Conservation (phyloP, 1,284 basidiomycete genomes). For the Leccinum griseonigrum region DNA sequence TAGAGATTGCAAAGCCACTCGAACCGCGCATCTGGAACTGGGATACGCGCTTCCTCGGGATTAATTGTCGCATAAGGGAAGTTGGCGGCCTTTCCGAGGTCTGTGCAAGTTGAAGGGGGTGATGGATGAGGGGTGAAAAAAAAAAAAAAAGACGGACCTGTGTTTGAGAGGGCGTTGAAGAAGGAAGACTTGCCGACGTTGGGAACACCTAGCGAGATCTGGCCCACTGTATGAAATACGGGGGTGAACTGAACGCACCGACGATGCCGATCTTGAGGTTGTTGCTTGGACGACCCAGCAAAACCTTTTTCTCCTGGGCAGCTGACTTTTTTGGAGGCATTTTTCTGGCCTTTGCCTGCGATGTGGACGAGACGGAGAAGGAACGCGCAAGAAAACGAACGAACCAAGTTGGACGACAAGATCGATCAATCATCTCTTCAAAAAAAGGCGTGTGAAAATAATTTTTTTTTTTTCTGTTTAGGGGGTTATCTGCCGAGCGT, state of each 20-base stretch:
- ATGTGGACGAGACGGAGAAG: slow-evolving; percentile 20
- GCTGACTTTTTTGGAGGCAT: slow-evolving; percentile 88
- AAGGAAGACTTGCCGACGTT: slow-evolving; percentile 95
- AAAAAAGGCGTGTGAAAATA: slow-evolving; percentile 1
- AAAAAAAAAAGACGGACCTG: slow-evolving; percentile 46
- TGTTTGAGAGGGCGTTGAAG: slow-evolving; percentile 95
- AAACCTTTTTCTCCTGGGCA: slow-evolving; percentile 74
- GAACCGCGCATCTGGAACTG: slow-evolving; percentile 95
- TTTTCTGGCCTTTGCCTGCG: slow-evolving; percentile 47
- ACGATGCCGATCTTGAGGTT: slow-evolving; percentile 97
- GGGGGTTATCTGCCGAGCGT: slow-evolving; percentile 24
- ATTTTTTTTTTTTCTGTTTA: background rate
- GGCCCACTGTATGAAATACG: slow-evolving; percentile 13
- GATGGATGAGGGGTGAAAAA: background rate
- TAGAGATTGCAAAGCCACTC: slow-evolving; percentile 92
- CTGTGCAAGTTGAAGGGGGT: slow-evolving; percentile 38
- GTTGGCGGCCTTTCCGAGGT: slow-evolving; percentile 97
- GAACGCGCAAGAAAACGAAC: slow-evolving; percentile 17
- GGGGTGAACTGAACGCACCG: slow-evolving; percentile 53
- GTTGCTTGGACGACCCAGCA: slow-evolving; percentile 89
- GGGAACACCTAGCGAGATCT: slow-evolving; percentile 63
- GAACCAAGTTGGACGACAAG: slow-evolving; percentile 15
- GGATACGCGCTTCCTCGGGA: slow-evolving; percentile 91
- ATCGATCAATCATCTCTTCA: slow-evolving; percentile 37
- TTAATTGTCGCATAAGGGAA: slow-evolving; percentile 98